Conservation (phyloP, 192 early-diverging fungal genomes). For the Rhizophagus clarus region DNA sequence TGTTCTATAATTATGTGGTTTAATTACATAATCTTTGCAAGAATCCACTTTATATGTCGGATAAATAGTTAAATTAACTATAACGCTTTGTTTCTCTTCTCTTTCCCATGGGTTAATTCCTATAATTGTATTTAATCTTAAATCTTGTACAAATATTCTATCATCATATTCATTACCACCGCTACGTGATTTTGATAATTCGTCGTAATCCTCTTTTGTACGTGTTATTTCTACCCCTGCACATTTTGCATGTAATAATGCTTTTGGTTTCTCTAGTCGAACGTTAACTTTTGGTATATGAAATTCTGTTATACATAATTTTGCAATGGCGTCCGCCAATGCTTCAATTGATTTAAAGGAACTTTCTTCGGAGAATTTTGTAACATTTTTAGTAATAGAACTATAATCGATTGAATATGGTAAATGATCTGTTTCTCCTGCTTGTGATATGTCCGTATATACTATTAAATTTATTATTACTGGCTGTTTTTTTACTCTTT, state of each 20-base stretch:
- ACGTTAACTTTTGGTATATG: constrained; percentile 69
- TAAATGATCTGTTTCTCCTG: constrained; percentile 80
- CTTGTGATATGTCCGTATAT: constrained; percentile 71
- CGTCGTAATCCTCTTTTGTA: constrained; percentile 57
- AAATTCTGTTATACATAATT: constrained; percentile 62
- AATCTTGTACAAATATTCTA: constrained; percentile 80
- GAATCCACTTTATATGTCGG: constrained; percentile 45
- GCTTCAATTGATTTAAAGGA: constrained; percentile 74
- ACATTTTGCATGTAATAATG: constrained; percentile 86
- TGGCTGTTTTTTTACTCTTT: constrained; percentile 58
- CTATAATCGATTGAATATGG: constrained; percentile 84
- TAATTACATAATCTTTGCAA: constrained; percentile 61
- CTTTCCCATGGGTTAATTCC: constrained; percentile 97
- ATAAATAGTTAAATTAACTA: constrained; percentile 78
- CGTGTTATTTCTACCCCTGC: constrained; percentile 90
- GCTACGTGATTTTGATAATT: constrained; percentile 35
- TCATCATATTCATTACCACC: constrained; percentile 60
- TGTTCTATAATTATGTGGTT: constrained; percentile 86
- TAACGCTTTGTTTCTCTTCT: constrained; percentile 87
- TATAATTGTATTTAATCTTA: constrained; percentile 83
- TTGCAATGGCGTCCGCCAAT: constrained; percentile 67
- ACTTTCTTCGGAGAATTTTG: constrained; percentile 73
- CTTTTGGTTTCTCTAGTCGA: constrained; percentile 80
- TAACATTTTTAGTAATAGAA: constrained; percentile 71
- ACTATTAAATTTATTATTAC: constrained; percentile 79